Percentiles rank a stretch among this genome's conserved stretches.
phyloP scores from a whole-genome alignment of 345 rosid species.

The Arabidopsis suecica region DNA sequence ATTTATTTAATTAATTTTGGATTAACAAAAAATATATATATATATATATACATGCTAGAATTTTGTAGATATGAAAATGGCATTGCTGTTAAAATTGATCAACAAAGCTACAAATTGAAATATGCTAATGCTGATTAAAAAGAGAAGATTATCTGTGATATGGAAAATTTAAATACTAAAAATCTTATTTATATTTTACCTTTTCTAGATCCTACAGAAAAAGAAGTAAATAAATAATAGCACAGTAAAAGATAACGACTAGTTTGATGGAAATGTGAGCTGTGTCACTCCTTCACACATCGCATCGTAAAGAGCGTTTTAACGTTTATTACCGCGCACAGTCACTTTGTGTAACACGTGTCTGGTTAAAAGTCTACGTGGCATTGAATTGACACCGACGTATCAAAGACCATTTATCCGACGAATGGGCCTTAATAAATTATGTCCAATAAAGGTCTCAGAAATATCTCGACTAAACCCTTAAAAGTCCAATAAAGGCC shows the following conservation, averaged over 20 bases:
- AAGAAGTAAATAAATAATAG: background rate
- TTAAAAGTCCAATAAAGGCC: conserved; percentile 9
- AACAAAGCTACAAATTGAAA: background rate
- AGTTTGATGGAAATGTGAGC: background rate
- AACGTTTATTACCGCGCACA: conserved; percentile 9
- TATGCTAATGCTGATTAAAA: background rate
- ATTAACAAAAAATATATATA: background rate
- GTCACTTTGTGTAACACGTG: conserved; percentile 32
- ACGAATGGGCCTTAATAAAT: background rate
- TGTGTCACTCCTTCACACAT: background rate
- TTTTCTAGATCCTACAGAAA: background rate
- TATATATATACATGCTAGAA: background rate
- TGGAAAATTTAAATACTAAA: background rate
- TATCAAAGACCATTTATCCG: background rate
- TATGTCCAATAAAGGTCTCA: background rate
- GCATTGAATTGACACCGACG: background rate
- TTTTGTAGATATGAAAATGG: background rate
- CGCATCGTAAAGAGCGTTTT: conserved; percentile 1
- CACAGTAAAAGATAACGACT: conserved; percentile 5
- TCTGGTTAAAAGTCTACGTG: conserved; percentile 1
- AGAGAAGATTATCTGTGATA: background rate
- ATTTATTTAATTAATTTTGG: background rate
- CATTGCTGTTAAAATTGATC: background rate
- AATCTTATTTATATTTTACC: conserved; percentile 1
- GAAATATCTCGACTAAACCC: background rate